phyloP scores from a whole-genome alignment of 768 basidiomycete species.

The Exidia glandulosa region DNA sequence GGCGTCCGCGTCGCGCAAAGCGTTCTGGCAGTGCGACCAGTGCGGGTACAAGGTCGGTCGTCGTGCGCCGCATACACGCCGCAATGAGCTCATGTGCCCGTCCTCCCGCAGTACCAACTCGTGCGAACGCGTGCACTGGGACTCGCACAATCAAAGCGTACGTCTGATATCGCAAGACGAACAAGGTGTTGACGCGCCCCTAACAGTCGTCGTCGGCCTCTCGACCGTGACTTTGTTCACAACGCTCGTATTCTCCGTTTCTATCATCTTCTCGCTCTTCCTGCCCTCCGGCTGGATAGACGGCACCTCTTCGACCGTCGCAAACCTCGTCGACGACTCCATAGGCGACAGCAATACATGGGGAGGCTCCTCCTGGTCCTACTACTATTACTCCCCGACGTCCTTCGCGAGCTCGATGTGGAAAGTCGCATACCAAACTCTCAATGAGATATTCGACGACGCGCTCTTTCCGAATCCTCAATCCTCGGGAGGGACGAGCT shows the following conservation, averaged over 20 bases:
- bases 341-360: conserved; percentile 16
- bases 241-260: conserved; percentile 52
- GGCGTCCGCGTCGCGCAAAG: conserved; percentile 44
- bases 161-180: conserved; percentile 9
- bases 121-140: conserved; percentile 59
- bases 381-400: conserved; percentile 38
- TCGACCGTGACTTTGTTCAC: conserved; percentile 55
- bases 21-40: conserved; percentile 73
- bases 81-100: not conserved
- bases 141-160: conserved; percentile 68
- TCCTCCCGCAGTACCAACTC: conserved; percentile 54
- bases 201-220: conserved; percentile 50
- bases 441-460: not conserved
- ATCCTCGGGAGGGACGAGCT: not conserved
- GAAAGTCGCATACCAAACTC: not conserved
- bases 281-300: conserved; percentile 47
- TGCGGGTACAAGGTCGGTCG: conserved; percentile 41
- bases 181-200: not conserved
- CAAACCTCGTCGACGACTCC: not conserved
- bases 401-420: conserved; percentile 36
- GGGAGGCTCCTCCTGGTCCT: conserved; percentile 29
- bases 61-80: not conserved
- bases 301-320: conserved; percentile 14
- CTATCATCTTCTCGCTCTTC: conserved; percentile 58
- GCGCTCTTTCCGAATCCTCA: not conserved